Percentiles rank a stretch among this genome's conserved stretches.
Evolutionary conservation across 2,329 filamentous ascomycete species (phyloP).

Genomic region (Beauveria sp.): DNA sequence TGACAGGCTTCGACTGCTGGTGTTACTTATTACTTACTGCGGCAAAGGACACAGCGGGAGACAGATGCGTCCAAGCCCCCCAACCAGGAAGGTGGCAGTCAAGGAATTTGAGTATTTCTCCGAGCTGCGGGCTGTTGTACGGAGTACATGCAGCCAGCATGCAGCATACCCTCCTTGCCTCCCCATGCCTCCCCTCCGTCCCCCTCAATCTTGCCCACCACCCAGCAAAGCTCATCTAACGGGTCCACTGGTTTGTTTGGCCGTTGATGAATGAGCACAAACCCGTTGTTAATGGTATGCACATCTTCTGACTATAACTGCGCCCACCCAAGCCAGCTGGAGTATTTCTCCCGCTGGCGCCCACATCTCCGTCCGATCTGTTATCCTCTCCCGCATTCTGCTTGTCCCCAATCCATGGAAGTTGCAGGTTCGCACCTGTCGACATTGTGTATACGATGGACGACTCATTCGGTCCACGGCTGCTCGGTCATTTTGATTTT

Average conservation of each 20-base stretch:
- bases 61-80: neutral
- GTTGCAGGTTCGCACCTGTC: neutral
- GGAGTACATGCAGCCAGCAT: neutral
- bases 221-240: neutral
- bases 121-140: too few species aligned
- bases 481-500: constrained; percentile 6
- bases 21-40: neutral
- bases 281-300: too few species aligned
- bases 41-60: too few species aligned
- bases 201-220: too few species aligned
- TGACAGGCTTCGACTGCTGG: neutral
- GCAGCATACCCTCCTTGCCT: neutral
- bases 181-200: too few species aligned
- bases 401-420: neutral
- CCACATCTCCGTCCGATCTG: too few species aligned
- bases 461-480: constrained; percentile 3
- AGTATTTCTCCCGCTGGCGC: too few species aligned
- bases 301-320: neutral
- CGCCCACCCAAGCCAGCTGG: too few species aligned
- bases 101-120: too few species aligned
- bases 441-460: neutral
- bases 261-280: neutral
- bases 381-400: neutral
- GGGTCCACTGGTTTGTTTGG: neutral
- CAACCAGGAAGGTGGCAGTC: neutral